Evolutionary conservation across 495 filamentous ascomycete species (phyloP).

Genomic region (Talaromyces borbonicus): DNA sequence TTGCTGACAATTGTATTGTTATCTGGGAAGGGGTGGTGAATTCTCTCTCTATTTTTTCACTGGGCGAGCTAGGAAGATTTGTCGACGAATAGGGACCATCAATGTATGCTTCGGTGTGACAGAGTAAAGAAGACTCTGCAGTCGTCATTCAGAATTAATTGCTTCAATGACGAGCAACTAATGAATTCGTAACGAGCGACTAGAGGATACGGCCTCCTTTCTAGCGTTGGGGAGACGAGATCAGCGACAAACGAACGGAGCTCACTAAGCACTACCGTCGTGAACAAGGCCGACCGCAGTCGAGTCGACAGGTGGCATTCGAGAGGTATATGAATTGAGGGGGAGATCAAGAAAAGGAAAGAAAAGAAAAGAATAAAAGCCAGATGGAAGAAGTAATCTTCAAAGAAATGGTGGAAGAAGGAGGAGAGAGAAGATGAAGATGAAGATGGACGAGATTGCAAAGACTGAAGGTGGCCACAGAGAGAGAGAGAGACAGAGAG

Average conservation of each 20-base stretch:
- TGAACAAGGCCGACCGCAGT: too few species aligned
- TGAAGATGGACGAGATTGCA: conserved; percentile 16
- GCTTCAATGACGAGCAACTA: too few species aligned
- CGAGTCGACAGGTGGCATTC: not conserved
- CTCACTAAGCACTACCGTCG: too few species aligned
- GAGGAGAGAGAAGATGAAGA: not conserved
- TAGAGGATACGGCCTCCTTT: conserved; percentile 38
- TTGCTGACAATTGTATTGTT: not conserved
- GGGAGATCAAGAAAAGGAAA: not conserved
- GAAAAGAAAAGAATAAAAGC: not conserved
- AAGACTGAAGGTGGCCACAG: conserved; percentile 16
- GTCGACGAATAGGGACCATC: too few species aligned
- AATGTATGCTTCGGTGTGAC: too few species aligned
- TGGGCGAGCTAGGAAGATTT: too few species aligned
- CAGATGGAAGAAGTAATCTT: conserved; percentile 5
- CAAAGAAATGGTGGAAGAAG: not conserved
- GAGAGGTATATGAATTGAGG: conserved; percentile 13
- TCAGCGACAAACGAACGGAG: not conserved
- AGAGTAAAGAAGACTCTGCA: too few species aligned
- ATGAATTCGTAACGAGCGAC: conserved; percentile 33
- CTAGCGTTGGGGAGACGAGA: conserved; percentile 14
- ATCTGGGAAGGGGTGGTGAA: not conserved
- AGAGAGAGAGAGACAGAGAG: conserved; percentile 13
- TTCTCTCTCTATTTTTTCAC: too few species aligned
- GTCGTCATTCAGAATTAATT: too few species aligned